Base-by-base conservation (phyloP, 179 eudicot genomes). In the Spergularia azorica region DNA sequence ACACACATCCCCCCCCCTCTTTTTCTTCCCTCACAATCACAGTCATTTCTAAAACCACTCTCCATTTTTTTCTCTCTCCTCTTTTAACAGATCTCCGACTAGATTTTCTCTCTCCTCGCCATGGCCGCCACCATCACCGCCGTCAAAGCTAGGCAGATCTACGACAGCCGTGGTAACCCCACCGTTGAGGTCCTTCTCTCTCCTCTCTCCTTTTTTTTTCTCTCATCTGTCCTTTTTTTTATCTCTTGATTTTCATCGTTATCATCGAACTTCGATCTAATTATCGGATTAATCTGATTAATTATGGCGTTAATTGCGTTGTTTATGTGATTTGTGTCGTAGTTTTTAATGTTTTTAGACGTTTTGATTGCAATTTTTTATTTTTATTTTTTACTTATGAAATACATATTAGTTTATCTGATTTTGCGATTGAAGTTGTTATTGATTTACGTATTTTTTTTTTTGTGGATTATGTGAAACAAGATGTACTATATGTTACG, bases 101-200 rank as follows among this genome's bases (percentile, higher is more conserved):
- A 26, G 39, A 16, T 2, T 8, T 58, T 62, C 12, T 51, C 48
- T 8, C 48, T 43, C 48, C 0, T 7, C 48, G 8, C 48, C 48
- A 12, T 7, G 13, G n/a, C 17, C 3, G 12, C 38, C 41, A 18
- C 76, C 71, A 92, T 92, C 97, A 94, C 87, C n/a, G 83, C 92
- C 63, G 70, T 94, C 71, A 86, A 89, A 76, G 98, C 98, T 4
- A 87, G 98, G 21, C 97, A 94, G 90, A 92, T 94, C 93, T 94
- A 86, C 80, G 98, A 94, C 88, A 92, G 97, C 86, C 91, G 98
- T 78, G 98, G 98, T 57, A 94, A 94, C 77, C 98, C 98, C 3
- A 94, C 98, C 70, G 97, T 94, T 63, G 98, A 94, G 98, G 98
- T 94, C 12, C 2, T 10, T 70, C 57, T 17, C 57, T 32, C 36